Percentiles rank a stretch among this genome's conserved stretches.
Evolutionary conservation across 179 eudicot species (phyloP).

Genomic region (Amaranthus tricolor): DNA sequence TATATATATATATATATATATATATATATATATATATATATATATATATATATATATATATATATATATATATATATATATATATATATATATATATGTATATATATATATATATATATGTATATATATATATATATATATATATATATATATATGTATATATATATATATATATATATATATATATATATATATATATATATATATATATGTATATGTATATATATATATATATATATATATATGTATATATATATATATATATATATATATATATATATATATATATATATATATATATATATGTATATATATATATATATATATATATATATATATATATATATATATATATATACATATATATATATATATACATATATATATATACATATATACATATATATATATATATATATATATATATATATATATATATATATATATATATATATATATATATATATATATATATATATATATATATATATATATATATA

Average conservation of each 20-base stretch:
- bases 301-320: background rate
- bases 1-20: background rate
- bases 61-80: background rate
- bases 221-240: background rate
- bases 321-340: background rate
- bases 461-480: background rate
- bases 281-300: background rate
- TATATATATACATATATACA: background rate
- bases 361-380: background rate
- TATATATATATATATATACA: background rate
- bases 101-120: background rate
- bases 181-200: background rate
- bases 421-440: background rate
- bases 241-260: background rate
- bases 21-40: background rate
- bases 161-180: background rate
- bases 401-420: background rate
- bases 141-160: background rate
- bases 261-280: background rate
- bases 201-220: background rate
- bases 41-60: background rate
- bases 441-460: constrained; percentile 1
- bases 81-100: background rate
- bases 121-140: background rate
- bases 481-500: background rate